Evolutionary conservation across 1,284 basidiomycete species (phyloP).

Genomic region (Ceratobasidium theobromae): DNA sequence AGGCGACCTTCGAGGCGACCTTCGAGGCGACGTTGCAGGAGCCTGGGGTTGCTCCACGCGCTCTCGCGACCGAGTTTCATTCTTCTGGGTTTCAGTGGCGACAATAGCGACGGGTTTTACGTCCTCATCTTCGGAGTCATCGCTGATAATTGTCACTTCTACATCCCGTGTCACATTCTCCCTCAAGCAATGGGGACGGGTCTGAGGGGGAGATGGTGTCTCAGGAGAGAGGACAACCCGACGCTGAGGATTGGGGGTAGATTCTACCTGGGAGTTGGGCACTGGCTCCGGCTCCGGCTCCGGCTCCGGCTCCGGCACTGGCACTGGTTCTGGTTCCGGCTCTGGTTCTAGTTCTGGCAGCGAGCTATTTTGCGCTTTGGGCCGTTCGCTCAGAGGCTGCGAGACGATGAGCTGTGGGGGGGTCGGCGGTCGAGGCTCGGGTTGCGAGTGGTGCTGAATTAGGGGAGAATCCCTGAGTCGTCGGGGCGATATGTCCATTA

Average conservation of each 20-base stretch:
- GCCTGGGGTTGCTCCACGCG: too few species aligned
- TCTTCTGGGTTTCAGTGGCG: too few species aligned
- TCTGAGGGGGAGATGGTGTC: not conserved
- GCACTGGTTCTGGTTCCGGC: too few species aligned
- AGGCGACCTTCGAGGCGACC: too few species aligned
- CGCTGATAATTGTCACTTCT: slow-evolving; percentile 26
- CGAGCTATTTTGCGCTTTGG: too few species aligned
- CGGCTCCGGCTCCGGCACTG: too few species aligned
- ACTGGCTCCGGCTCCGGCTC: not conserved
- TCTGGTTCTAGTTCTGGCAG: too few species aligned
- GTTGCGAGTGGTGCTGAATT: not conserved
- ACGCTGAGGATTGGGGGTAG: not conserved
- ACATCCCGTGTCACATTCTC: not conserved
- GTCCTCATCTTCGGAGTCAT: slow-evolving; percentile 40
- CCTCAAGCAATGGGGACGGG: not conserved
- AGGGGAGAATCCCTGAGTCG: not conserved
- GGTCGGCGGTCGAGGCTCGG: not conserved
- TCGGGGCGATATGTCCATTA: slow-evolving; percentile 1
- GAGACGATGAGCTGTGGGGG: not conserved
- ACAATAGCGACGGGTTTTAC: too few species aligned
- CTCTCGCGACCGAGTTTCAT: too few species aligned
- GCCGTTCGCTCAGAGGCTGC: too few species aligned
- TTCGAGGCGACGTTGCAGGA: too few species aligned
- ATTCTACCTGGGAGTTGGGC: not conserved
- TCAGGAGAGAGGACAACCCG: not conserved